Evolutionary conservation across 192 early-diverging fungal species (phyloP), one percentile per base, ranked within the genome.

Genomic region (Rhizoclosmatium sp.): DNA sequence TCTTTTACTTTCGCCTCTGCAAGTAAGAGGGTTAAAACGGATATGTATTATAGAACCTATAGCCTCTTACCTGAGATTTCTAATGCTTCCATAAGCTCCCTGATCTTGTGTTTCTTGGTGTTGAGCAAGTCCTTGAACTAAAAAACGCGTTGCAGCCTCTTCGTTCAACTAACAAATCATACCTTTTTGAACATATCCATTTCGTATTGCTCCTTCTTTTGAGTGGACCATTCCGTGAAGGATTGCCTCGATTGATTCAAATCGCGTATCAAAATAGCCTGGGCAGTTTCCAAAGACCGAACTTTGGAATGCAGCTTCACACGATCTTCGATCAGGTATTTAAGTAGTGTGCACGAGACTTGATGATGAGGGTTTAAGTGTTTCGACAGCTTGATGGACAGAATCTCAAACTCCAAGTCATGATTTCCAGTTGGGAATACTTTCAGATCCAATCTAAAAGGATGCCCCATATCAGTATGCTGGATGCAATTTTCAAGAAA

Each of bases 321-420:
- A 14, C 61, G 72, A 21, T 40, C 47, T n/a, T 60, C 42, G 60
- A 75, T 75, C 14, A 75, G 47, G 2, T 62, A 21, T 9, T 40
- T 39, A 10, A 75, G n/a, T 10, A 75, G 23, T 47, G 40, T 16
- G 5, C 5, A 42, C 7, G 72, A 62, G 21, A 75, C 72, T 45
- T 75, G 4, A 42, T 44, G 46, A 46, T 75, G 59, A 4, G 56
- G 21, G 10, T 62, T 9, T 1, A 4, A 10, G 45, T 75, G 72
- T 16, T 12, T 21, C 14, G 16, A 21, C 2, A 75, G 48, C 3
- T n/a, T 16, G 59, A 75, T 75, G 10, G 72, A 75, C 1, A 75
- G 58, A 44, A 75, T 62, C 42, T 75, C 72, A 64, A 75, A 75
- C 48, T 75, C 72, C 19, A 75, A 21, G 47, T 75, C 72, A 10